These are phyloP conservation scores for Cyberlindnera lachancei DNA, from an alignment of 805 yeast genomes.

Conservation along the genomic window DNA sequence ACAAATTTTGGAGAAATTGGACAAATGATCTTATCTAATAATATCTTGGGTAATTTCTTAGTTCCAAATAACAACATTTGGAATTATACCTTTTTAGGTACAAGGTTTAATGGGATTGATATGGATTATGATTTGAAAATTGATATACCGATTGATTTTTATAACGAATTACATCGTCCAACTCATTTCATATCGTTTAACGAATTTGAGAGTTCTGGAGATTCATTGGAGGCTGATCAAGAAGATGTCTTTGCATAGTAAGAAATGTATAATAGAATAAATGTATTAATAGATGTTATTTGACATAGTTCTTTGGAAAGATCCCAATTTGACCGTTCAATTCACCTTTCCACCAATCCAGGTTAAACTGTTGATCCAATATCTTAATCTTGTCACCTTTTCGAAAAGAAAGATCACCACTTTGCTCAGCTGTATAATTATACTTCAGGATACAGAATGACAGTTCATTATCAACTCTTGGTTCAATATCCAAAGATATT, in stretches of 20 bases:
- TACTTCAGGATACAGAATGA: constrained; percentile 32
- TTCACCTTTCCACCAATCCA: constrained; percentile 22
- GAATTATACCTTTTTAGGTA: constrained; percentile 88
- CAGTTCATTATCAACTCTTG: constrained; percentile 1
- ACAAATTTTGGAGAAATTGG: constrained; percentile 50
- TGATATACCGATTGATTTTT: constrained; percentile 76
- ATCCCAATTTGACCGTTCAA: constrained; percentile 13
- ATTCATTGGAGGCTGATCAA: constrained; percentile 51
- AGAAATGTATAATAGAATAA: not conserved
- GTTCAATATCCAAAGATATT: not conserved
- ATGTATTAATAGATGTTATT: not conserved
- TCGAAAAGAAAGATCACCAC: constrained; percentile 36
- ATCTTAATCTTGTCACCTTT: constrained; percentile 37
- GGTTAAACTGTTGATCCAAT: constrained; percentile 17
- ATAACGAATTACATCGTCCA: constrained; percentile 83
- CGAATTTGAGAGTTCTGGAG: constrained; percentile 50
- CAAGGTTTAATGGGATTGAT: constrained; percentile 69
- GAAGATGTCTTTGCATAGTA: constrained; percentile 48
- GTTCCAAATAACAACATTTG: constrained; percentile 82
- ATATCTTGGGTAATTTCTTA: constrained; percentile 72
- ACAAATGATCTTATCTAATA: constrained; percentile 68
- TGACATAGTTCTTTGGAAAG: constrained; percentile 18
- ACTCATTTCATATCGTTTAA: constrained; percentile 74
- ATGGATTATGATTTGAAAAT: constrained; percentile 54
- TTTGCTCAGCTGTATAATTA: constrained; percentile 28